Percentiles rank a stretch among this genome's conserved stretches.
phyloP scores from a whole-genome alignment of 1,284 basidiomycete species.

The Blastosporella zonata region DNA sequence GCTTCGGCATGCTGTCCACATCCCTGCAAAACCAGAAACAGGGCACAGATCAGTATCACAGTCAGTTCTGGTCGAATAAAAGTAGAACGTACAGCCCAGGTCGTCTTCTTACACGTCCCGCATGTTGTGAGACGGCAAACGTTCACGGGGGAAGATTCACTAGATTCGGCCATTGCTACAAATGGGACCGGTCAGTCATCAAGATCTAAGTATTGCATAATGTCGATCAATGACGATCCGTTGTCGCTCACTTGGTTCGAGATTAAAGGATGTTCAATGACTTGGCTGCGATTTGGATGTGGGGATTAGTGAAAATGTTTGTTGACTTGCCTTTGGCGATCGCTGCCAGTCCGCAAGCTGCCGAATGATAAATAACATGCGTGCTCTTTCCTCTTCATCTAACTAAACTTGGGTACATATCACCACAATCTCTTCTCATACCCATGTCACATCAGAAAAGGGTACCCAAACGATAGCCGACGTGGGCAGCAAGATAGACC shows the following conservation, averaged over 20 bases:
- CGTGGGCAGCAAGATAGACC: no score
- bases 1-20: slow-evolving; percentile 64
- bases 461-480: no score
- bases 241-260: neutral
- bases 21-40: slow-evolving; percentile 45
- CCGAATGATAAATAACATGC: neutral
- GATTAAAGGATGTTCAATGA: neutral
- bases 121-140: slow-evolving; percentile 59
- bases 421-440: neutral
- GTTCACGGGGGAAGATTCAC: slow-evolving; percentile 42
- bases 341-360: neutral
- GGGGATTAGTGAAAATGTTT: neutral
- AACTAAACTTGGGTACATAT: neutral
- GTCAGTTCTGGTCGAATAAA: neutral
- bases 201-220: neutral
- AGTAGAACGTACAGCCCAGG: slow-evolving; percentile 59
- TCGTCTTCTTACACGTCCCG: slow-evolving; percentile 63
- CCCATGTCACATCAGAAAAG: no score
- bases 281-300: neutral
- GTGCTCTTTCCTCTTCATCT: neutral
- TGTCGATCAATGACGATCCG: neutral
- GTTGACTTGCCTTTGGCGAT: neutral
- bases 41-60: slow-evolving; percentile 14
- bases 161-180: slow-evolving; percentile 7
- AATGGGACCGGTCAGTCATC: neutral